Evolutionary conservation across 1,139 yeast genomes (phyloP).

Genomic region (Suhomyces bribrorum): DNA sequence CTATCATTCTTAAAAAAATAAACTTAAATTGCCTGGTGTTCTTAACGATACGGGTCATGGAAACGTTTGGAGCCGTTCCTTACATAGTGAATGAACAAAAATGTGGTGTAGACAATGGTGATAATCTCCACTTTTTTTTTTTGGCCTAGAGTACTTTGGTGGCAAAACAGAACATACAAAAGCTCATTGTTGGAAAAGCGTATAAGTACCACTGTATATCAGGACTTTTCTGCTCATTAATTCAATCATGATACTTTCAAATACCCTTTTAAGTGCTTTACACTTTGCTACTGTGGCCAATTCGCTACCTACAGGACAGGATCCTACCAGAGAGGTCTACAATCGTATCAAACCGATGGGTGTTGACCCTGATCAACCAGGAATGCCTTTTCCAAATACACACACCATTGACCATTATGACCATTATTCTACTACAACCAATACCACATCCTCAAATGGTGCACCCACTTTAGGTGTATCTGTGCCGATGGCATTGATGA

Average conservation of each 20-base stretch:
- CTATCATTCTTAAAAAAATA: too few relatives aligned
- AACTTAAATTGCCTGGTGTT: too few relatives aligned
- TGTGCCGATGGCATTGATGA: background rate
- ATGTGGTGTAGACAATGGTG: too few relatives aligned
- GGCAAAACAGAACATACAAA: background rate
- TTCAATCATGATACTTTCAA: slow-evolving; percentile 8
- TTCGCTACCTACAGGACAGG: background rate
- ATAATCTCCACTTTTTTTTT: too few relatives aligned
- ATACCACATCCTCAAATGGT: background rate
- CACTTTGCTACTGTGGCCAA: slow-evolving; percentile 1
- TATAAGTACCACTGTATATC: too few relatives aligned
- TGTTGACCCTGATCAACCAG: background rate
- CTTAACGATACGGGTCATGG: too few relatives aligned
- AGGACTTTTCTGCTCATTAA: background rate
- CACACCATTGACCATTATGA: too few relatives aligned
- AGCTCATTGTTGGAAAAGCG: background rate
- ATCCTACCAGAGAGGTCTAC: background rate
- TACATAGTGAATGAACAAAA: too few relatives aligned
- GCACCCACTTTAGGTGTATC: background rate
- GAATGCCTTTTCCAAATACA: background rate
- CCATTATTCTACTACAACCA: background rate
- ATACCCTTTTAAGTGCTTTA: slow-evolving; percentile 1
- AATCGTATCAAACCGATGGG: background rate
- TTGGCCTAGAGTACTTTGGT: too few relatives aligned
- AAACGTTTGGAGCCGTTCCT: too few relatives aligned